Evolutionary conservation across 2,329 filamentous ascomycete species (phyloP).

Genomic region (Mariannaea elegans): DNA sequence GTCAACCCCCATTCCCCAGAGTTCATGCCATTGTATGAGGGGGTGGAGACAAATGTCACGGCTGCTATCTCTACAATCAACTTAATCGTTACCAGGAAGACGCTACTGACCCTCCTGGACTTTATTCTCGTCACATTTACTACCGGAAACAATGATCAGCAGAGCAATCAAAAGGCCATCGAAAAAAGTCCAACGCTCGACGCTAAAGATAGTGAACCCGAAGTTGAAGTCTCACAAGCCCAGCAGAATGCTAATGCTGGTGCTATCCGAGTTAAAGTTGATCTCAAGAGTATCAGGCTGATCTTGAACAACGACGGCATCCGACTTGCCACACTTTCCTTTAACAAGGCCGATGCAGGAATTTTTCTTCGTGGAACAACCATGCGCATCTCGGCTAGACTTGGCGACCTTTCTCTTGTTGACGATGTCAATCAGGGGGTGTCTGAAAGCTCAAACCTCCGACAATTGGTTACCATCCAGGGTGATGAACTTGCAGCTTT

Average conservation of each 20-base stretch:
- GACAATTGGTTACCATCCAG: constrained; percentile 91
- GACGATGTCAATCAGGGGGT: constrained; percentile 96
- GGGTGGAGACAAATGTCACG: constrained; percentile 92
- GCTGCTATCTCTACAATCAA: constrained; percentile 96
- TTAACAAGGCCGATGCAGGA: constrained; percentile 91
- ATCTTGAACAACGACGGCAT: constrained; percentile 99
- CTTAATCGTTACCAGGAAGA: constrained; percentile 90
- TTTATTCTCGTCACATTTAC: constrained; percentile 95
- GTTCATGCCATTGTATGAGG: constrained; percentile 90
- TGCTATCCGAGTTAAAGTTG: constrained; percentile 92
- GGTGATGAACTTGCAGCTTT: constrained; percentile 97
- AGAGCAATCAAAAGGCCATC: constrained; percentile 47
- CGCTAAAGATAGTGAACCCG: constrained; percentile 49
- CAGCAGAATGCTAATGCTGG: constrained; percentile 57
- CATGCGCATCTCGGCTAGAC: constrained; percentile 85
- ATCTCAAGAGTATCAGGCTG: constrained; percentile 90
- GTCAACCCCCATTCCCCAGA: constrained; percentile 93
- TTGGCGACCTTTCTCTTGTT: constrained; percentile 87
- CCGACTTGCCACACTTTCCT: constrained; percentile 87
- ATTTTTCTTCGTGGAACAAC: constrained; percentile 87
- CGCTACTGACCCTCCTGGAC: constrained; percentile 89
- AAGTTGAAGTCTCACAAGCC: constrained; percentile 43
- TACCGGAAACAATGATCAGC: constrained; percentile 59
- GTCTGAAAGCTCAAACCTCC: constrained; percentile 79
- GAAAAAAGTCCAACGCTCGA: constrained; percentile 48